These are phyloP conservation scores for Cordia subcordata DNA, from an alignment of 257 asterid genomes.

Conservation along the genomic window DNA sequence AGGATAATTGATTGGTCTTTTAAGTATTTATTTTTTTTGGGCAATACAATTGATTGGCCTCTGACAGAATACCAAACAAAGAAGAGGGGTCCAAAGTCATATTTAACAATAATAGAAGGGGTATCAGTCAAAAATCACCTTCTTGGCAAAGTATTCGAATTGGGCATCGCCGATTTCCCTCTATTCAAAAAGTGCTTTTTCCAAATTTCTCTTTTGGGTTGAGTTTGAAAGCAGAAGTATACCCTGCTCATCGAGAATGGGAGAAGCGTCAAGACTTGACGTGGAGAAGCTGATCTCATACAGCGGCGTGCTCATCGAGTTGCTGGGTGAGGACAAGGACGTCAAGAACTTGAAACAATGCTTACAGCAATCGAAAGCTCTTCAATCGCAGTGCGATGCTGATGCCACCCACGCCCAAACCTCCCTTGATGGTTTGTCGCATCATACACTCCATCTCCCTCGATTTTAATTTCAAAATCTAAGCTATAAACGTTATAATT, in stretches of 20 bases:
- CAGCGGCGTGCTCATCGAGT: slow-evolving; percentile 44
- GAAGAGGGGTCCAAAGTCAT: no score
- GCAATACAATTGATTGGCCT: no score
- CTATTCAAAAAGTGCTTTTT: no score
- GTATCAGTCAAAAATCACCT: no score
- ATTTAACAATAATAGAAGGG: no score
- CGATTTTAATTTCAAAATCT: background rate
- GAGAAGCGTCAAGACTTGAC: slow-evolving; percentile 31
- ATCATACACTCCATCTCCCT: background rate
- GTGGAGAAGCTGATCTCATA: slow-evolving; percentile 42
- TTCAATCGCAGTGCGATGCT: slow-evolving; percentile 44
- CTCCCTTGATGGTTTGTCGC: slow-evolving; percentile 49
- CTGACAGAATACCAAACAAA: no score
- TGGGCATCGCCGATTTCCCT: no score
- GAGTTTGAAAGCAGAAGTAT: no score
- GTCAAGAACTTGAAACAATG: slow-evolving; percentile 35
- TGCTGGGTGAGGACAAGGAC: slow-evolving; percentile 52
- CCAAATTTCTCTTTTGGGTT: no score
- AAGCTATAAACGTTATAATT: background rate
- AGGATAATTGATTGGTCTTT: no score
- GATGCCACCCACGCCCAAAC: slow-evolving; percentile 32
- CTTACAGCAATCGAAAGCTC: slow-evolving; percentile 37
- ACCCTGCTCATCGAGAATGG: slow-evolving; percentile 16
- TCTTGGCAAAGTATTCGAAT: no score
- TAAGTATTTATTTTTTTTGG: no score